Conservation (phyloP, 306 rosid genomes). For the apple (Malus domestica) region DNA sequence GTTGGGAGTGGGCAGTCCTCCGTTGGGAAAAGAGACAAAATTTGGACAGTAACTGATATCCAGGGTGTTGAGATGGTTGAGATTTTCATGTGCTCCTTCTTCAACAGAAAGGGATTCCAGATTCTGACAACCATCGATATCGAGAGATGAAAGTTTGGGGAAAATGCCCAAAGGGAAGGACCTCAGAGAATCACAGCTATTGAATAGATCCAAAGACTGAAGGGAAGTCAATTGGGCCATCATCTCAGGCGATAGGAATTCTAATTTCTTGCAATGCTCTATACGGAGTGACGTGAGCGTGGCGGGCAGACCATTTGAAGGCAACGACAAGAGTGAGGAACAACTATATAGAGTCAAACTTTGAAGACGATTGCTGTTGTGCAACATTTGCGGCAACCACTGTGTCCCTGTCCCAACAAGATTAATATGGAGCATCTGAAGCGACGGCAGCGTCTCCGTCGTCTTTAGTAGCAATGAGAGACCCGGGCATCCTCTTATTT, state of each 20-base stretch:
- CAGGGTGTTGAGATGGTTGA: neutral
- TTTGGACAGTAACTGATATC: neutral
- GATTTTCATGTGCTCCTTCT: neutral
- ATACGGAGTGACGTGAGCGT: neutral
- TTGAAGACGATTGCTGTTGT: neutral
- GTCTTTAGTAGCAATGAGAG: neutral
- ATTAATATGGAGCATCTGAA: neutral
- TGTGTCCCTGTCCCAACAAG: neutral
- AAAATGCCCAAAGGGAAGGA: neutral
- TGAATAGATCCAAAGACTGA: rapidly evolving
- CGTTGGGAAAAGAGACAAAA: neutral
- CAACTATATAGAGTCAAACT: neutral
- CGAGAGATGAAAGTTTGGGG: neutral
- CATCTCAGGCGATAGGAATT: neutral
- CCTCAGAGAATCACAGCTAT: neutral
- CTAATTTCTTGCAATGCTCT: neutral
- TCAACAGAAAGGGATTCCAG: neutral
- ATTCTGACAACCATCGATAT: neutral
- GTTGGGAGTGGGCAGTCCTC: neutral
- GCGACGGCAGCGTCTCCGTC: neutral
- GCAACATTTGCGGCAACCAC: neutral
- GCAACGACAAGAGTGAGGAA: neutral
- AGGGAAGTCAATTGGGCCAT: neutral
- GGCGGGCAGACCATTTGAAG: neutral
- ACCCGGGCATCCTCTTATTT: neutral